Evolutionary conservation across 495 filamentous ascomycete species (phyloP), one percentile per base, ranked within the genome.

Genomic region (Lasiosphaeria ovina): DNA sequence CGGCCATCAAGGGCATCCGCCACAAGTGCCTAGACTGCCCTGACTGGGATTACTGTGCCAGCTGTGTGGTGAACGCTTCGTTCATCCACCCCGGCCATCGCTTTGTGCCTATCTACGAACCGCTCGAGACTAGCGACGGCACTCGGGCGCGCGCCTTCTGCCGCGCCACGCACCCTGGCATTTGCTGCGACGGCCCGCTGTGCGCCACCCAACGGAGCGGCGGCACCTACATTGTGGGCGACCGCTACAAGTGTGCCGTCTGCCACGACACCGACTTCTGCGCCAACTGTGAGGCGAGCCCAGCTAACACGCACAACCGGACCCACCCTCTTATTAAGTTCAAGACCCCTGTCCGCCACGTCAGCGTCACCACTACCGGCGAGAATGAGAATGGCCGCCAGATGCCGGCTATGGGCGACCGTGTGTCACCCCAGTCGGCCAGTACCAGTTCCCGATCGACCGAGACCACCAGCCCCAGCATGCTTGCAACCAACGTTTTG

Each of bases 21-120:
- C 89, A 98, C 83, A 99, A 99, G 82, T 99, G 94, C 77, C 80
- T 97, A 63, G 87, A 89, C 66, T 99, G 94, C 80, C 94, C 95
- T 35, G 94, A 99, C 70, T 99, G 90, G 90, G 94, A 99, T 65
- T 97, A 89, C 77, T 99, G 94, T 78, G 81, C 82, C n/a, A 76
- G 80, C 4, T 99, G 94, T 75, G 74, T 89, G 54, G 74, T 79
- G 60, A 84, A 78, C 66, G 87, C 90, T 35, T 63, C 73, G 35
- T 78, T 85, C 66, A 85, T 77, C 56, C 94, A 99, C 69, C 85
- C 90, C 35, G 80, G 83, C 35, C 94, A 99, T 74, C 90, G 95
- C 60, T 97, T 99, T 75, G 91, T 91, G 24, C 84, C 90, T 36
- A 83, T 98, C 55, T 94, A 93, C 63, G 89, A 92, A 55, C 83